These are phyloP conservation scores for Aspergillus caelatus DNA, from an alignment of 2,329 filamentous ascomycete species.

Conservation along the genomic window DNA sequence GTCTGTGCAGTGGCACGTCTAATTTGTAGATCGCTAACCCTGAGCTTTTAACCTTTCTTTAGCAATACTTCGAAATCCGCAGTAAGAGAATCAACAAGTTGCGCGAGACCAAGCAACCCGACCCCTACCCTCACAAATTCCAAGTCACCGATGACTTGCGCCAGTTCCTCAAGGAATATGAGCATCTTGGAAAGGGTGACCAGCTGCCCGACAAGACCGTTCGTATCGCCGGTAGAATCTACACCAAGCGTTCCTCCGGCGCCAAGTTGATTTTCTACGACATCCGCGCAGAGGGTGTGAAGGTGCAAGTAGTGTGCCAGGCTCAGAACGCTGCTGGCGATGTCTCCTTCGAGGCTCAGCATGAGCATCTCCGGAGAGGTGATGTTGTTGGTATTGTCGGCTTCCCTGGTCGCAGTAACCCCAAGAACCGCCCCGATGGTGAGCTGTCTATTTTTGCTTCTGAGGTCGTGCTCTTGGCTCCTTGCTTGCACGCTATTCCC, in stretches of 20 bases:
- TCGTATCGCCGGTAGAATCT: conserved; percentile 81
- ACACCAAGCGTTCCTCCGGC: conserved; percentile 80
- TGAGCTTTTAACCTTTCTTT: conserved; percentile 6
- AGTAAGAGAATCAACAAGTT: conserved; percentile 79
- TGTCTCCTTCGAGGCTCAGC: conserved; percentile 79
- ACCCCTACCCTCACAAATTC: conserved; percentile 95
- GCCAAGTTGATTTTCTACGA: conserved; percentile 92
- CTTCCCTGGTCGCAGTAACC: conserved; percentile 80
- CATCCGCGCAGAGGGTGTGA: conserved; percentile 72
- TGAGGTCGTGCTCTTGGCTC: conserved; percentile 82
- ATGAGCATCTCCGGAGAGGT: conserved; percentile 84
- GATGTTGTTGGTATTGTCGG: conserved; percentile 90
- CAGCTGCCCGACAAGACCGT: conserved; percentile 73
- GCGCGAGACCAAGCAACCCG: conserved; percentile 70
- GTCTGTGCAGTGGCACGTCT: neutral
- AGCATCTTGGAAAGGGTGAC: conserved; percentile 82
- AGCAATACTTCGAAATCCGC: conserved; percentile 97
- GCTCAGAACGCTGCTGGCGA: conserved; percentile 73
- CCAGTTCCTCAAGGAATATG: conserved; percentile 78
- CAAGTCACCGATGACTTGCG: conserved; percentile 79
- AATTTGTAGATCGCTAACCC: neutral
- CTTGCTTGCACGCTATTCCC: conserved; percentile 88
- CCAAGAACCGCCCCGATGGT: conserved; percentile 84
- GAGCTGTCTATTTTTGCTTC: conserved; percentile 93
- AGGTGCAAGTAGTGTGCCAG: conserved; percentile 92